Evolutionary conservation across 352 stramenopile species (phyloP).

Genomic region (Globisporangium nagaii): DNA sequence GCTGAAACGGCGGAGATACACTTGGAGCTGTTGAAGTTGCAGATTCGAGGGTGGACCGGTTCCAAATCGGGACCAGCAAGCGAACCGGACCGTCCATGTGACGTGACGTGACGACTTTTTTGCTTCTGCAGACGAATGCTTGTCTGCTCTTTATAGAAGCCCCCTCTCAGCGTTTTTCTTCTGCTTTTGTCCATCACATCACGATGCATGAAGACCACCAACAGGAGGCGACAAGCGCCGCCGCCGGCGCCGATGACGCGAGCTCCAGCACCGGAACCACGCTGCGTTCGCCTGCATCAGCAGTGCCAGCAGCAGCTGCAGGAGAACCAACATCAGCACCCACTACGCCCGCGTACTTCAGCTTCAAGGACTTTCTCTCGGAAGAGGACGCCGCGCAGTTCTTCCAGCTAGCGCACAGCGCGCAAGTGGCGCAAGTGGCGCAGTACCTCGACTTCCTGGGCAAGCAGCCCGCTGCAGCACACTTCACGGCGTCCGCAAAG

Average conservation of each 20-base stretch:
- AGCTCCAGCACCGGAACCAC: not conserved
- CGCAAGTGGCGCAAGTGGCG: conserved; percentile 52
- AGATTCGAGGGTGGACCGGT: not conserved
- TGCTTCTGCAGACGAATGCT: conserved; percentile 3
- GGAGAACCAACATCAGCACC: not conserved
- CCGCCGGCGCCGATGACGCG: not conserved
- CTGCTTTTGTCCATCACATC: no score
- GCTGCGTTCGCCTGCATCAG: not conserved
- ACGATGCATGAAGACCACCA: not conserved
- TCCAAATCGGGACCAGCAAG: no score
- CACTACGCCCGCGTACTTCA: conserved; percentile 31
- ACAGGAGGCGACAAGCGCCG: no score
- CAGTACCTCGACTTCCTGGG: conserved; percentile 64
- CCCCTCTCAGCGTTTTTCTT: no score
- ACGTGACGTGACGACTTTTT: not conserved
- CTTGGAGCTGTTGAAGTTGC: conserved; percentile 1
- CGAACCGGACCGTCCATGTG: conserved; percentile 1
- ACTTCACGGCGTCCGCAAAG: conserved; percentile 52
- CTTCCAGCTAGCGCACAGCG: conserved; percentile 39
- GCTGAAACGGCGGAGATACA: not conserved
- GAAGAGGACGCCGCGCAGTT: conserved; percentile 38
- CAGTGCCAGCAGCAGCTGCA: not conserved
- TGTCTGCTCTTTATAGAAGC: not conserved
- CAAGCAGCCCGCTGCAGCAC: conserved; percentile 28
- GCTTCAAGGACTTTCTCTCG: conserved; percentile 58